Conservation (phyloP, 2,329 filamentous ascomycete genomes). For the Penicillium glabrum region DNA sequence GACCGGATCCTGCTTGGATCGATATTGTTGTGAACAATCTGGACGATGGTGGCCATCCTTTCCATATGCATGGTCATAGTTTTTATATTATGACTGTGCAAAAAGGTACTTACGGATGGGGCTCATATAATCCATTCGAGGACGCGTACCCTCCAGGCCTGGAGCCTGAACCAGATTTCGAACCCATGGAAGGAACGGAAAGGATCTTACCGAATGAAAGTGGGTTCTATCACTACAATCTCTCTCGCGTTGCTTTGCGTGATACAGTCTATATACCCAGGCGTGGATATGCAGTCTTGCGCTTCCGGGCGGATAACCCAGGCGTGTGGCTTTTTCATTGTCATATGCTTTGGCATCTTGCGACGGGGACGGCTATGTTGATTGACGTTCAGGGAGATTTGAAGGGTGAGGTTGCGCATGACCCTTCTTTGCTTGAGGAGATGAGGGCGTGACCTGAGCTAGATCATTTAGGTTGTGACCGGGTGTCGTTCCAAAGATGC, state of each 20-base stretch:
- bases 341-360: conserved; percentile 54
- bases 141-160: conserved; percentile 23
- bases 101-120: conserved; percentile 34
- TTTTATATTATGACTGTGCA: conserved; percentile 34
- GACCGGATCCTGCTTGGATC: conserved; percentile 38
- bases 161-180: not conserved
- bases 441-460: conserved; percentile 1
- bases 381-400: conserved; percentile 31
- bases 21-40: conserved; percentile 53
- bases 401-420: conserved; percentile 17
- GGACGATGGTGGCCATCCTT: conserved; percentile 52
- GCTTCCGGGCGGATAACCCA: conserved; percentile 57
- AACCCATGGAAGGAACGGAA: not conserved
- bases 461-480: not conserved
- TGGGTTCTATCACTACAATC: conserved; percentile 32
- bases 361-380: conserved; percentile 47
- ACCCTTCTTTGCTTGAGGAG: not conserved
- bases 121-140: conserved; percentile 39
- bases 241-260: conserved; percentile 45
- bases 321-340: conserved; percentile 53
- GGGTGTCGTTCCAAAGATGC: too few species aligned
- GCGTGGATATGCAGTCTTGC: conserved; percentile 55
- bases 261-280: conserved; percentile 57
- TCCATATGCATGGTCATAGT: conserved; percentile 47
- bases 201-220: not conserved